Conservation (phyloP, 1,284 basidiomycete genomes). For the Cryptococcus neoformans region DNA sequence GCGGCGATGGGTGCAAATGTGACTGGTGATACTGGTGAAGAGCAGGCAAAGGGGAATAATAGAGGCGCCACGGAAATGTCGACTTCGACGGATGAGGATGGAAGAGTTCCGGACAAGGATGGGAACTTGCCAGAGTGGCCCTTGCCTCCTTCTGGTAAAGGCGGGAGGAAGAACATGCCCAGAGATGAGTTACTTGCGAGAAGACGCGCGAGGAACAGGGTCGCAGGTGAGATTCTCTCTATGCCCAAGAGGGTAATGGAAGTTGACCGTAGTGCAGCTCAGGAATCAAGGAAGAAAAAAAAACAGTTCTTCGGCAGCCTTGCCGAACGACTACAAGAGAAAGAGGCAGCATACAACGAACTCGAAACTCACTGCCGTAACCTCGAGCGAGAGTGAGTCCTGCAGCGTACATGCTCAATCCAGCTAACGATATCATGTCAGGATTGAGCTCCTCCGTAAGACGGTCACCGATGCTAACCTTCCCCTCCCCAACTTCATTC, state of each 20-base stretch:
- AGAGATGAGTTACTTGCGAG: slow-evolving; percentile 27
- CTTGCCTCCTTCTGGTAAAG: slow-evolving; percentile 19
- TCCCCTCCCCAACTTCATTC: slow-evolving; percentile 7
- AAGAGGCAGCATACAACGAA: slow-evolving; percentile 16
- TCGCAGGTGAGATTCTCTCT: slow-evolving; percentile 18
- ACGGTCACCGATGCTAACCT: slow-evolving; percentile 17
- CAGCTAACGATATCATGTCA: slow-evolving; percentile 2
- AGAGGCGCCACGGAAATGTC: not conserved
- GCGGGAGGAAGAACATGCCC: slow-evolving; percentile 24
- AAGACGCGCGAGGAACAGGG: slow-evolving; percentile 25
- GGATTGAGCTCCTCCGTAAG: slow-evolving; percentile 20
- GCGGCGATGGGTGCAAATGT: not conserved
- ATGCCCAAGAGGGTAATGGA: not conserved
- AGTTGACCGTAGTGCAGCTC: slow-evolving; percentile 8
- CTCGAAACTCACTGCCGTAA: slow-evolving; percentile 20
- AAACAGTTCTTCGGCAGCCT: slow-evolving; percentile 17
- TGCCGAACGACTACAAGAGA: slow-evolving; percentile 10
- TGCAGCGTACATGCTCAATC: not conserved
- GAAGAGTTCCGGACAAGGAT: not conserved
- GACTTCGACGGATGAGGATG: slow-evolving; percentile 1
- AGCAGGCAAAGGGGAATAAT: not conserved
- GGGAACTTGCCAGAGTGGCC: slow-evolving; percentile 15
- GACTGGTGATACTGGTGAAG: not conserved
- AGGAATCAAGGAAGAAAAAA: slow-evolving; percentile 26
- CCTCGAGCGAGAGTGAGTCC: slow-evolving; percentile 30